These are phyloP conservation scores for Kwoniella dendrophila DNA, from an alignment of 768 basidiomycete species.

Conservation along the genomic window DNA sequence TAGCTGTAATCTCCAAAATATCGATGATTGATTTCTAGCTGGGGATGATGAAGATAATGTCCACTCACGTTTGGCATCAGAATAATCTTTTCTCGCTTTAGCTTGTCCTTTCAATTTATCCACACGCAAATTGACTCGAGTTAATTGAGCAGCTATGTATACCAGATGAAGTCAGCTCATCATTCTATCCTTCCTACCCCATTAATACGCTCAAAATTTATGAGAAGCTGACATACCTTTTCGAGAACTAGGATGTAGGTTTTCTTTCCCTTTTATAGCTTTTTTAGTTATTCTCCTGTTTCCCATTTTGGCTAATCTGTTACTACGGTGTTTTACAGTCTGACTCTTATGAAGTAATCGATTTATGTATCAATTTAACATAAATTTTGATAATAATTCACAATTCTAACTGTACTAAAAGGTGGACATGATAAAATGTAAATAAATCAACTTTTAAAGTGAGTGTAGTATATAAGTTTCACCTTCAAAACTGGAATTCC, in stretches of 20 bases:
- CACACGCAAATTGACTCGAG: slow-evolving; percentile 52
- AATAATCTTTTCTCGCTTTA: slow-evolving; percentile 33
- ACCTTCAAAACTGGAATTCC: not conserved
- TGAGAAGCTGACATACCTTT: slow-evolving; percentile 39
- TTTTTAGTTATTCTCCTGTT: slow-evolving; percentile 53
- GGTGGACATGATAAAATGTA: not conserved
- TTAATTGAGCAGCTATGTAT: slow-evolving; percentile 51
- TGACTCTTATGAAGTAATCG: no score
- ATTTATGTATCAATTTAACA: not conserved
- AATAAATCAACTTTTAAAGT: slow-evolving; percentile 19
- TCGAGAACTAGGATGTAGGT: slow-evolving; percentile 55
- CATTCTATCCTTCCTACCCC: not conserved
- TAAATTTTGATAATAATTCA: no score
- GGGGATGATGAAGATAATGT: not conserved
- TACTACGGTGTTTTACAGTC: no score
- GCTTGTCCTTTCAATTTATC: slow-evolving; percentile 49
- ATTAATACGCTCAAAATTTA: not conserved
- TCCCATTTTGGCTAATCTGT: slow-evolving; percentile 12
- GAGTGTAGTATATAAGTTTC: not conserved
- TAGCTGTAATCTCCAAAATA: not conserved
- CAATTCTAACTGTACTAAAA: not conserved
- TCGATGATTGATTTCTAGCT: not conserved
- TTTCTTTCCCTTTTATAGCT: slow-evolving; percentile 56
- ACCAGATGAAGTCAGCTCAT: not conserved
- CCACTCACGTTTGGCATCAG: slow-evolving; percentile 35